Conservation (phyloP, 2,329 filamentous ascomycete genomes). For the Botryotinia globosa region DNA sequence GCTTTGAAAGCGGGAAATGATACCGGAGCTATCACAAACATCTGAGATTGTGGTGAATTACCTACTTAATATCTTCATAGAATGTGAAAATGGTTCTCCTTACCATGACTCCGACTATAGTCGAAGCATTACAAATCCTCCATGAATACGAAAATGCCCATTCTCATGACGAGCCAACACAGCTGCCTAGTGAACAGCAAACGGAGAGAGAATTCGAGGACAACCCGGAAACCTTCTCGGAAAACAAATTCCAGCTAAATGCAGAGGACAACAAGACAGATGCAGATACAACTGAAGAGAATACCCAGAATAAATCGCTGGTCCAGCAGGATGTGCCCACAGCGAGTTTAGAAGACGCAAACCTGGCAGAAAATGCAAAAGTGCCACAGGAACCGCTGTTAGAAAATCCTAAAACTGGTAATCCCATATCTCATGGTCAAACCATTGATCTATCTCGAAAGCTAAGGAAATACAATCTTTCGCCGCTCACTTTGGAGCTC, state of each 20-base stretch:
- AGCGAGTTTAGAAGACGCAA: background rate
- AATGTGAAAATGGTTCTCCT: slow-evolving; percentile 64
- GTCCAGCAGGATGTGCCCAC: background rate
- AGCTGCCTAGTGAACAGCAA: background rate
- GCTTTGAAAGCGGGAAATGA: slow-evolving; percentile 12
- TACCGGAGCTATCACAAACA: background rate
- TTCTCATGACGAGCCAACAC: background rate
- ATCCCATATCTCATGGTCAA: slow-evolving; percentile 70
- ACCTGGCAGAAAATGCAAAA: background rate
- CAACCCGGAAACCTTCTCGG: background rate
- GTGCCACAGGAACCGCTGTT: slow-evolving; percentile 48
- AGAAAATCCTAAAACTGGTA: slow-evolving; percentile 47
- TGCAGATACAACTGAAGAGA: background rate
- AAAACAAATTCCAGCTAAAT: background rate
- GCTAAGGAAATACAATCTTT: slow-evolving; percentile 43
- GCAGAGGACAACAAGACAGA: background rate
- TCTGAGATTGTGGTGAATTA: background rate
- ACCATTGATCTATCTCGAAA: slow-evolving; percentile 60
- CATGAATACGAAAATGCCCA: slow-evolving; percentile 24
- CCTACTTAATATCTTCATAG: background rate
- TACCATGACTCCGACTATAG: slow-evolving; percentile 68
- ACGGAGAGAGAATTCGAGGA: background rate
- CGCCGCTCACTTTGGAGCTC: slow-evolving; percentile 56
- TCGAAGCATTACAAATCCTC: slow-evolving; percentile 54
- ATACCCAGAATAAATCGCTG: background rate